A percentile compares a stretch with the other conserved stretches of the same genome.
These are phyloP conservation scores for Sambucus nigra DNA, from an alignment of 129 eudicot genomes.

Conservation along the genomic window DNA sequence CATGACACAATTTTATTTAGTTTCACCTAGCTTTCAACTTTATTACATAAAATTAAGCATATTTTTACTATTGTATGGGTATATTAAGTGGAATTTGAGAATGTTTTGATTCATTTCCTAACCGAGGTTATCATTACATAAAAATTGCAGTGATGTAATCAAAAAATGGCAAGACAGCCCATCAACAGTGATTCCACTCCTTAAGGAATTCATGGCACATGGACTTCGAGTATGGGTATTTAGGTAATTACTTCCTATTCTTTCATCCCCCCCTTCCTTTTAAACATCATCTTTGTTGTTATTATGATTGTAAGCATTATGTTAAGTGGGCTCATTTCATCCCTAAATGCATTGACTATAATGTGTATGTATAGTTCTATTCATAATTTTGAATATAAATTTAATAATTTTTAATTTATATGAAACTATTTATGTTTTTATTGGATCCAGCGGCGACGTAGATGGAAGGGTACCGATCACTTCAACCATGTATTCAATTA, in stretches of 20 bases:
- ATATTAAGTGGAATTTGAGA: no score
- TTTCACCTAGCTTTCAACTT: background rate
- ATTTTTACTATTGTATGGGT: no score
- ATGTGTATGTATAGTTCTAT: background rate
- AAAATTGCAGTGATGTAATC: constrained; percentile 41
- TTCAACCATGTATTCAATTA: constrained; percentile 59
- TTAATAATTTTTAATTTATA: no score
- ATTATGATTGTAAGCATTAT: no score
- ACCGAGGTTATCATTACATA: background rate
- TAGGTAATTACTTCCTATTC: constrained; percentile 33
- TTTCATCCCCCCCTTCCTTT: background rate
- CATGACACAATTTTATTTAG: no score
- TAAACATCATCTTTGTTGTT: background rate
- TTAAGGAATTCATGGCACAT: constrained; percentile 50
- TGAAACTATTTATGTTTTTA: background rate
- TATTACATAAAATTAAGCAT: background rate
- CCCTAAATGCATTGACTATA: no score
- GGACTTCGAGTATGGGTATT: constrained; percentile 78
- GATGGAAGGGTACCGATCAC: constrained; percentile 88
- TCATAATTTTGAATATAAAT: no score
- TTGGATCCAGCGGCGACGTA: constrained; percentile 68
- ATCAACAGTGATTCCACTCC: constrained; percentile 57
- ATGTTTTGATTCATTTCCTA: background rate
- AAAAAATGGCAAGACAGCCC: constrained; percentile 68
- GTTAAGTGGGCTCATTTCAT: no score